Evolutionary conservation across 164 flowering plant species (phyloP).

Genomic region (Berberis thunbergii): DNA sequence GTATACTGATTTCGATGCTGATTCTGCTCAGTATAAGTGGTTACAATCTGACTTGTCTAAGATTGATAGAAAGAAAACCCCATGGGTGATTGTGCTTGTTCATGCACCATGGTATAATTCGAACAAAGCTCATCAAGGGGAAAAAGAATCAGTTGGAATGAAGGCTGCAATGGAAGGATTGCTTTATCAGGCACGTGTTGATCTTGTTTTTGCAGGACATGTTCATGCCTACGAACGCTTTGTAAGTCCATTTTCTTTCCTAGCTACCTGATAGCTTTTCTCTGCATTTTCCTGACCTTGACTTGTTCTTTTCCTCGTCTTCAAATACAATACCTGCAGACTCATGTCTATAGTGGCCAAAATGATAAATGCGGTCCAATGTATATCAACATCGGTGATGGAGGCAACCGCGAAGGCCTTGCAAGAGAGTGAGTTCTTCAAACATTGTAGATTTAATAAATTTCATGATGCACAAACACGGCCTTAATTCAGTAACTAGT

Average conservation of each 20-base stretch:
- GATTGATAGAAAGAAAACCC: slow-evolving; percentile 50
- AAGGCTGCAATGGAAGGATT: slow-evolving; percentile 53
- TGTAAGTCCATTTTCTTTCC: slow-evolving; percentile 34
- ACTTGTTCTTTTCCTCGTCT: no score
- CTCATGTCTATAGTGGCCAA: slow-evolving; percentile 34
- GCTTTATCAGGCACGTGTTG: slow-evolving; percentile 55
- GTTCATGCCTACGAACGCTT: slow-evolving; percentile 92
- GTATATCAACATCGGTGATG: slow-evolving; percentile 62
- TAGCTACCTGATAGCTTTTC: neutral
- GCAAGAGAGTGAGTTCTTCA: slow-evolving; percentile 38
- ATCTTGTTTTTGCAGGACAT: slow-evolving; percentile 71
- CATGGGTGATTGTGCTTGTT: slow-evolving; percentile 54
- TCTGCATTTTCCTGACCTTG: no score
- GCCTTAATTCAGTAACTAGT: no score
- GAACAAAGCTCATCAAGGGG: slow-evolving; percentile 68
- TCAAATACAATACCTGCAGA: slow-evolving; percentile 32
- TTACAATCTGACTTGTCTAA: slow-evolving; percentile 45
- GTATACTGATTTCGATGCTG: slow-evolving; percentile 47
- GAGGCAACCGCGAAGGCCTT: slow-evolving; percentile 78
- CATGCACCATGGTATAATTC: slow-evolving; percentile 91
- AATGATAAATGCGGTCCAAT: slow-evolving; percentile 48
- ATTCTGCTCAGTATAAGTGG: slow-evolving; percentile 63
- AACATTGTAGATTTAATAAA: no score
- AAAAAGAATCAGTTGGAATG: slow-evolving; percentile 45
- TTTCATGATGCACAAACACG: no score